These are phyloP conservation scores for Tulasnella sp. DNA, from an alignment of 768 basidiomycete species.

Conservation along the genomic window DNA sequence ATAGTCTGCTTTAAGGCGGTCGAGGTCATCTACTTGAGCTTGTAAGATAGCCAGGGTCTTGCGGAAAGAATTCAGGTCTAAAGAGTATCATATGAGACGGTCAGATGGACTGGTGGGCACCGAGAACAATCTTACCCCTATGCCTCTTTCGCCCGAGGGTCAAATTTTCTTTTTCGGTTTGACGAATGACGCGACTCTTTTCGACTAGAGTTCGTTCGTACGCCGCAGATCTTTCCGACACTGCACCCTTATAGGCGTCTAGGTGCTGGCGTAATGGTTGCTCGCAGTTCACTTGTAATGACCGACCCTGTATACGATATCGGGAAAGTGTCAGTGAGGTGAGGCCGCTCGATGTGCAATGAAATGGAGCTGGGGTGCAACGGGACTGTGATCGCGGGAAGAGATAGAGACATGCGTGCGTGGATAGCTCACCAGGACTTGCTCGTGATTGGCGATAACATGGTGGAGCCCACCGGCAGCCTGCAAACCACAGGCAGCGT, in stretches of 20 bases:
- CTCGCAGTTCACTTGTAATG: conserved; percentile 83
- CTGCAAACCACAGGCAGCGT: conserved; percentile 75
- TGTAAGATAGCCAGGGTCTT: conserved; percentile 78
- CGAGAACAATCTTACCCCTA: conserved; percentile 56
- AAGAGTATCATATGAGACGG: conserved; percentile 21
- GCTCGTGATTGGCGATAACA: conserved; percentile 88
- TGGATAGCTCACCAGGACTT: conserved; percentile 64
- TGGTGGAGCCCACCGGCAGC: conserved; percentile 87
- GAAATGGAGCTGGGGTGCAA: neutral
- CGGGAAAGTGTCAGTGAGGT: conserved; percentile 4
- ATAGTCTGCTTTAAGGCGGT: conserved; percentile 77
- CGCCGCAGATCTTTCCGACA: conserved; percentile 73
- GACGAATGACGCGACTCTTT: conserved; percentile 78
- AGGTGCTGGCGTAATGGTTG: conserved; percentile 82
- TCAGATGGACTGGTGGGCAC: neutral
- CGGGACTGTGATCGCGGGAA: conserved; percentile 3
- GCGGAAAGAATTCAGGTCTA: conserved; percentile 85
- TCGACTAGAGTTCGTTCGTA: conserved; percentile 81
- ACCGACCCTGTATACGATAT: conserved; percentile 57
- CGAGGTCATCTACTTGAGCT: conserved; percentile 85
- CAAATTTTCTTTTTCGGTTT: conserved; percentile 81
- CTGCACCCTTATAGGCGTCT: conserved; percentile 70
- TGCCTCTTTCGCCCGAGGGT: conserved; percentile 61
- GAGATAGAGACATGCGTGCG: conserved; percentile 18
- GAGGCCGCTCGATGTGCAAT: neutral